phyloP scores from a whole-genome alignment of 352 stramenopile species.

The Aphanomyces cochlioides region DNA sequence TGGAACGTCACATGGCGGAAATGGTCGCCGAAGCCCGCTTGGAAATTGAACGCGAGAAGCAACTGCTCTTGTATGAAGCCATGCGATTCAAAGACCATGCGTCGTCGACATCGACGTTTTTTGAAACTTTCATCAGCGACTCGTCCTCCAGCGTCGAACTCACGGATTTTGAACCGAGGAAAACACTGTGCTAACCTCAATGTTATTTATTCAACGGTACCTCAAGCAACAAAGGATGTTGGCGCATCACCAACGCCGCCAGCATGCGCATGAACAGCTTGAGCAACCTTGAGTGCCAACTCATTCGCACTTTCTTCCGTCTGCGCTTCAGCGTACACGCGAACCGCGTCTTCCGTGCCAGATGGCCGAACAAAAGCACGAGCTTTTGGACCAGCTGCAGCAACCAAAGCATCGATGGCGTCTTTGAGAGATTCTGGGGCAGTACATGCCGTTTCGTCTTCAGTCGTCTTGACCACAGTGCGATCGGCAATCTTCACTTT shows the following conservation, averaged over 20 bases:
- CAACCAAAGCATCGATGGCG: constrained; percentile 49
- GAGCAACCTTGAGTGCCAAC: constrained; percentile 82
- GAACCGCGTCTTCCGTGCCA: constrained; percentile 97
- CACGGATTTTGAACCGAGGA: constrained; percentile 14
- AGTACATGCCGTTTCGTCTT: constrained; percentile 67
- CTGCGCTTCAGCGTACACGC: constrained; percentile 96
- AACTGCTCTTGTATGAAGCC: constrained; percentile 52
- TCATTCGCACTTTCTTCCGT: constrained; percentile 87
- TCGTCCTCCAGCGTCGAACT: constrained; percentile 5
- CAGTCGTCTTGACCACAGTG: constrained; percentile 55
- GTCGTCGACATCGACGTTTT: not conserved
- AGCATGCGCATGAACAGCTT: constrained; percentile 72
- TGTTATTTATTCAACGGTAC: constrained; percentile 14
- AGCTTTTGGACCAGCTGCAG: constrained; percentile 47
- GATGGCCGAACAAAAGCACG: constrained; percentile 94
- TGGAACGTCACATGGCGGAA: constrained; percentile 74
- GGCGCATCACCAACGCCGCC: constrained; percentile 63
- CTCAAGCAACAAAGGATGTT: constrained; percentile 65
- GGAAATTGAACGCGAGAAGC: constrained; percentile 67
- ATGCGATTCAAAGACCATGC: constrained; percentile 18
- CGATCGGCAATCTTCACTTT: constrained; percentile 82
- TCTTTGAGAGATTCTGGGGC: constrained; percentile 54
- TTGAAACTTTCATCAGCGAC: not conserved
- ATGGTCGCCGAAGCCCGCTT: constrained; percentile 54
- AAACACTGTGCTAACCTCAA: constrained; percentile 20